Conservation (phyloP, 192 early-diverging fungal genomes). For the Coemansia brasiliensis region DNA sequence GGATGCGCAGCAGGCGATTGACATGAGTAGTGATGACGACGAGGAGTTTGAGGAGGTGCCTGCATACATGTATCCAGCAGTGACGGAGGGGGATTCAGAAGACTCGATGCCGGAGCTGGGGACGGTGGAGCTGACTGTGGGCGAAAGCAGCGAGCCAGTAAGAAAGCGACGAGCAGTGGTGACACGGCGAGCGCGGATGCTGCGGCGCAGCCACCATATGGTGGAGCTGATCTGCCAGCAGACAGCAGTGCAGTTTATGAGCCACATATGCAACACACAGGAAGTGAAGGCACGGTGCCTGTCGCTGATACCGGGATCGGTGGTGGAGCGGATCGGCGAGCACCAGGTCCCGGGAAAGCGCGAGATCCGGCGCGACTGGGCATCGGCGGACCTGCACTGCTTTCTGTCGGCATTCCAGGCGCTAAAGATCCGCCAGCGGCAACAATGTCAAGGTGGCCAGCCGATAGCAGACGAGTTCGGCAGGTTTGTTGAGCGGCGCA, state of each 20-base stretch:
- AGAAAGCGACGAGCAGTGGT: conserved; percentile 18
- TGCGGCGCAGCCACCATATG: conserved; percentile 43
- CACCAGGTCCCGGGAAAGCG: conserved; percentile 24
- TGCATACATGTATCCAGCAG: background rate
- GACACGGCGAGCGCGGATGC: conserved; percentile 28
- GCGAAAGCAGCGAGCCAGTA: background rate
- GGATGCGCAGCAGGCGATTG: no score
- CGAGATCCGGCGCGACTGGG: conserved; percentile 44
- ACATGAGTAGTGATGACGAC: background rate
- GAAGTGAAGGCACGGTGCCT: conserved; percentile 14
- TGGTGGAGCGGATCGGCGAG: conserved; percentile 18
- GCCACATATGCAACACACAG: conserved; percentile 12
- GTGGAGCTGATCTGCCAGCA: conserved; percentile 29
- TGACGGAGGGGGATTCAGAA: background rate
- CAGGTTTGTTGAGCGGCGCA: conserved; percentile 15
- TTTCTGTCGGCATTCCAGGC: conserved; percentile 22
- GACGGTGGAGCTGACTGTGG: conserved; percentile 43
- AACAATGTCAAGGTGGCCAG: background rate
- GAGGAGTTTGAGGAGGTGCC: conserved; percentile 16
- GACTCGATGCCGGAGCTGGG: conserved; percentile 38
- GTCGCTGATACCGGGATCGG: conserved; percentile 24
- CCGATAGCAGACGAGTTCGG: conserved; percentile 14
- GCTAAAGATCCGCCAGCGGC: background rate
- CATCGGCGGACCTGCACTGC: conserved; percentile 32
- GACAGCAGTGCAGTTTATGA: conserved; percentile 13